Base-by-base conservation (phyloP, 169 alveolate genomes). In the Plasmodium berghei region DNA sequence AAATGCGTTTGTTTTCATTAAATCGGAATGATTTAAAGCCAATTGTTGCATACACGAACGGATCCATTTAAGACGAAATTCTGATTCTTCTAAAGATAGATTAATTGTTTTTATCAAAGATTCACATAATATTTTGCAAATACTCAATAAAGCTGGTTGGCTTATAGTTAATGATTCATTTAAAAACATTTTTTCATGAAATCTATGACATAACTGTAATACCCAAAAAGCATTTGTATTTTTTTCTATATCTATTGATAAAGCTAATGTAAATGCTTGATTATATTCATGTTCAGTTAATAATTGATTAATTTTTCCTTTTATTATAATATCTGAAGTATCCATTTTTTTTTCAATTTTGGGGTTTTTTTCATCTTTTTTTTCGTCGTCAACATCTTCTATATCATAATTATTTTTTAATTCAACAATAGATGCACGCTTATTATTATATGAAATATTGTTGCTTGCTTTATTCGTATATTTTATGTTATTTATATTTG, bases 241-340 rank as follows among this genome's bases (percentile, higher is more conserved):
- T 26, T 72, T 67, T 83, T 83, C 90, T 14, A 83, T 83, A 49
- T 83, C 90, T 14, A 83, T 58, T 10, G 90, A 83, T 10, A 83
- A 28, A 8, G 90, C 90, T 42, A 83, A 70, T 18, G 85, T 70
- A 71, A 83, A 83, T 9, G 90, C 90, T 48, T 83, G 64, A 45
- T 83, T 69, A 26, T 67, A 48, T 45, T 66, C 83, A 55, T 72
- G 86, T 61, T 83, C 90, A 69, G 86, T 83, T 20, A 83, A 61
- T 10, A 83, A 62, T 62, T 83, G 90, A 59, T 83, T 83, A 56
- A 83, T 83, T 69, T 64, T 54, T 16, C 90, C 90, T 42, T 69
- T 83, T 9, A 62, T 83, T n/a, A 83, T 71, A 24, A 83, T 70
- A 18, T 70, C 85, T 20, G 74, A 24, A 14, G 67, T 20, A 14